These are phyloP conservation scores for Tulasnella sp. DNA, from an alignment of 768 basidiomycete species.

Conservation along the genomic window DNA sequence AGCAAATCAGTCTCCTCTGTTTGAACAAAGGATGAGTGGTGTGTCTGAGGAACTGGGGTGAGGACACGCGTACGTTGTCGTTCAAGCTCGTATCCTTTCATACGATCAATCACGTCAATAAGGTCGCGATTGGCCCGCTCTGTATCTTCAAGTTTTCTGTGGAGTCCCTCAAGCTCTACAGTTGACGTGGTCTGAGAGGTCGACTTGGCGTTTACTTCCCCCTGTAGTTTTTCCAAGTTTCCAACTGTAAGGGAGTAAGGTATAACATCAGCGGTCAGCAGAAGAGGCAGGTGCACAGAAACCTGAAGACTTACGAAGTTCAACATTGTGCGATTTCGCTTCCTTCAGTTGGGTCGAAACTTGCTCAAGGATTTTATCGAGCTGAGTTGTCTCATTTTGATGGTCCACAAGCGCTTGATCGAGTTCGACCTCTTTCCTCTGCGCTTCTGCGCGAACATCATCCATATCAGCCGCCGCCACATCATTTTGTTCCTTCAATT, in stretches of 20 bases:
- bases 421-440: constrained; percentile 70
- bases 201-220: constrained; percentile 46
- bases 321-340: constrained; percentile 52
- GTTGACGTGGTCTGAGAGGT: constrained; percentile 53
- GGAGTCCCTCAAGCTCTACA: constrained; percentile 47
- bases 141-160: constrained; percentile 54
- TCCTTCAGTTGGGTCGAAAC: constrained; percentile 46
- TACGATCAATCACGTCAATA: constrained; percentile 66
- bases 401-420: constrained; percentile 77
- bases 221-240: constrained; percentile 44
- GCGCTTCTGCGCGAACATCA: constrained; percentile 52
- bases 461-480: constrained; percentile 53
- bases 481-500: constrained; percentile 48
- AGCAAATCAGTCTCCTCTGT: constrained; percentile 66
- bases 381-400: constrained; percentile 48
- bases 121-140: constrained; percentile 90
- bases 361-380: constrained; percentile 42
- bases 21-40: constrained; percentile 2
- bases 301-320: constrained; percentile 39
- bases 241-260: constrained; percentile 22
- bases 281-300: constrained; percentile 5
- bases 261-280: constrained; percentile 16
- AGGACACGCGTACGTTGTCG: constrained; percentile 54
- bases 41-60: constrained; percentile 15
- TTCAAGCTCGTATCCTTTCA: constrained; percentile 64